phyloP scores from a whole-genome alignment of 371 early-diverging fungal genomes.

The Chytridium lagenaria region DNA sequence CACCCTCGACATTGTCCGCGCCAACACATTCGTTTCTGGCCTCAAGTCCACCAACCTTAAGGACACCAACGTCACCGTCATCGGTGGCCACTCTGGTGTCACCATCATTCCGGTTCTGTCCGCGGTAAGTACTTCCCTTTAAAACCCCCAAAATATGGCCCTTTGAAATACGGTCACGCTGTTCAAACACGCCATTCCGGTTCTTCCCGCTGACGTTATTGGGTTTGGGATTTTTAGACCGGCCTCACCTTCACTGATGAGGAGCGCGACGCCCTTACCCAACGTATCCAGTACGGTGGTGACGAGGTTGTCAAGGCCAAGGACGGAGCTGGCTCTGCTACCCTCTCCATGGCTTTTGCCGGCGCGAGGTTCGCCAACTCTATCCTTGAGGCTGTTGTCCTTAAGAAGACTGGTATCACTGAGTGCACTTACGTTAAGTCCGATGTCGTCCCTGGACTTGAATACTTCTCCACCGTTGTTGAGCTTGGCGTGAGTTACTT shows the following conservation, averaged over 20 bases:
- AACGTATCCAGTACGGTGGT: slow-evolving; percentile 99
- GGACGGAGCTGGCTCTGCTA: slow-evolving; percentile 97
- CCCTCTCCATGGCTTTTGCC: slow-evolving; percentile 98
- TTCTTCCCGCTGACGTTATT: slow-evolving; percentile 21
- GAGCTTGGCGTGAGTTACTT: slow-evolving; percentile 78
- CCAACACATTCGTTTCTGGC: slow-evolving; percentile 93
- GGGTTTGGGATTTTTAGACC: slow-evolving; percentile 50
- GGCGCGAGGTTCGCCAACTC: slow-evolving; percentile 96
- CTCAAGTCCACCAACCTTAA: slow-evolving; percentile 76
- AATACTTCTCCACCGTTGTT: slow-evolving; percentile 96
- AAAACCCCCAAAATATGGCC: too few species aligned
- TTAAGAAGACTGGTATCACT: slow-evolving; percentile 84
- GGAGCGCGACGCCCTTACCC: slow-evolving; percentile 89
- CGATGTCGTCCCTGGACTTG: slow-evolving; percentile 77
- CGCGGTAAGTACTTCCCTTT: slow-evolving; percentile 61
- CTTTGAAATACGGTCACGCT: too few species aligned
- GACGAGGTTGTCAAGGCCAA: slow-evolving; percentile 99
- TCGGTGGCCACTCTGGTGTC: slow-evolving; percentile 99
- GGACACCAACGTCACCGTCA: slow-evolving; percentile 85
- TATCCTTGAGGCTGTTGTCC: slow-evolving; percentile 85
- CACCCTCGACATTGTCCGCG: slow-evolving; percentile 97
- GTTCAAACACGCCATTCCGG: too few species aligned
- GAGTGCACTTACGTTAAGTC: slow-evolving; percentile 96
- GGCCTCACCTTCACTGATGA: slow-evolving; percentile 85
- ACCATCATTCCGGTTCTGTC: slow-evolving; percentile 98